Evolutionary conservation across 805 yeast genomes (phyloP).

Genomic region (Pichia nakasei): DNA sequence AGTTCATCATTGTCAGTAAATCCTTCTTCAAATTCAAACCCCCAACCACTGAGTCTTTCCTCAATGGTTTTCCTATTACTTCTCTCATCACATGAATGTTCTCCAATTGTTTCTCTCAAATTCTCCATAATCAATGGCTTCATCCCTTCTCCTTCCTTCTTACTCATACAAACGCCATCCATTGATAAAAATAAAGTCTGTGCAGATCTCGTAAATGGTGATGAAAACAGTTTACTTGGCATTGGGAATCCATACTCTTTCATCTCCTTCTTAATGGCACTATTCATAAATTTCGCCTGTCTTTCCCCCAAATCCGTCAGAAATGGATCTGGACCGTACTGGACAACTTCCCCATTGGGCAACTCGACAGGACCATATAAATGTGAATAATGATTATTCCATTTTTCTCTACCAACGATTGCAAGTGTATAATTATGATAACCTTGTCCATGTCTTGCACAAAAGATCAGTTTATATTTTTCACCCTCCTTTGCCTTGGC

Average conservation of each 20-base stretch:
- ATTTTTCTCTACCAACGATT: slow-evolving; percentile 46
- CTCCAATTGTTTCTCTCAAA: slow-evolving; percentile 54
- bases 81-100: slow-evolving; percentile 53
- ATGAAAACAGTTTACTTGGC: slow-evolving; percentile 48
- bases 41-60: slow-evolving; percentile 32
- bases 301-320: slow-evolving; percentile 45
- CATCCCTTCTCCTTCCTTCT: slow-evolving; percentile 17
- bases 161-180: slow-evolving; percentile 29
- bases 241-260: slow-evolving; percentile 38
- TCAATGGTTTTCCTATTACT: slow-evolving; percentile 31
- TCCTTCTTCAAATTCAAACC: slow-evolving; percentile 36
- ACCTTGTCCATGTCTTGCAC: slow-evolving; percentile 68
- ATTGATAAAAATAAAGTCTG: slow-evolving; percentile 47
- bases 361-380: slow-evolving; percentile 29
- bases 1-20: slow-evolving; percentile 42
- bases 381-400: slow-evolving; percentile 49
- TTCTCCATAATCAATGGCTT: slow-evolving; percentile 33
- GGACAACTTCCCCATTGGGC: slow-evolving; percentile 37
- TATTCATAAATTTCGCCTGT: slow-evolving; percentile 45
- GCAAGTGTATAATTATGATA: slow-evolving; percentile 49
- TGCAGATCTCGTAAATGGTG: slow-evolving; percentile 59
- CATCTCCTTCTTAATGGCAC: slow-evolving; percentile 36
- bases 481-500: slow-evolving; percentile 16
- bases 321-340: slow-evolving; percentile 54
- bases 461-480: slow-evolving; percentile 41